A percentile compares a stretch with the other conserved stretches of the same genome.
Conservation (phyloP, 768 basidiomycete genomes). For the Hericium alpestre region DNA sequence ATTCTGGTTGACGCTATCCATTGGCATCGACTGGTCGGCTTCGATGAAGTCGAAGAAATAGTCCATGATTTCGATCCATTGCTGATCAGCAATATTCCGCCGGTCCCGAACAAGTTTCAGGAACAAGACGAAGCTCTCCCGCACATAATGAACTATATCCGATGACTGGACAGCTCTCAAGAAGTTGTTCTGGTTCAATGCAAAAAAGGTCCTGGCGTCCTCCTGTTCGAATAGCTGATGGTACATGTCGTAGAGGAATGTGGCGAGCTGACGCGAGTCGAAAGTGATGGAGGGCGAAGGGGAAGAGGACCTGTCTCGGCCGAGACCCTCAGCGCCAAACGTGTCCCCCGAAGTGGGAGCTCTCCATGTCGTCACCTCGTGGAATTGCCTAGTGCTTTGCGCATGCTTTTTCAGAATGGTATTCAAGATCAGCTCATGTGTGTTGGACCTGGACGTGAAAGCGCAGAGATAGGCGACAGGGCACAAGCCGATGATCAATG, state of each 20-base stretch:
- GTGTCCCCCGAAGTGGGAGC: constrained; percentile 8
- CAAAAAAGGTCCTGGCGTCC: constrained; percentile 12
- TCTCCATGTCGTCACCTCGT: not conserved
- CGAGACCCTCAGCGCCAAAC: not conserved
- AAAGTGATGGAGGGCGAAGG: constrained; percentile 6
- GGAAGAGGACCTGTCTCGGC: not conserved
- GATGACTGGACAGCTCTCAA: constrained; percentile 11
- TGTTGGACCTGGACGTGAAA: not conserved
- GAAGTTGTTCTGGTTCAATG: not conserved
- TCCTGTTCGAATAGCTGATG: constrained; percentile 35
- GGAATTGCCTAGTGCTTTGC: not conserved
- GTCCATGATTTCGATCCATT: constrained; percentile 36
- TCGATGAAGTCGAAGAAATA: constrained; percentile 21
- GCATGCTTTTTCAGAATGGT: not conserved
- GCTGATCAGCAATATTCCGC: constrained; percentile 11
- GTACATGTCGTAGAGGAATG: constrained; percentile 33
- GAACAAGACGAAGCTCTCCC: constrained; percentile 37
- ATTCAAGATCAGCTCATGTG: not conserved
- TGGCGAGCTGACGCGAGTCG: constrained; percentile 24
- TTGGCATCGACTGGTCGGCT: not conserved
- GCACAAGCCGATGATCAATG: not conserved
- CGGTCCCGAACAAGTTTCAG: constrained; percentile 30
- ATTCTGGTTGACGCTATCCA: not conserved
- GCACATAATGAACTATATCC: constrained; percentile 31
- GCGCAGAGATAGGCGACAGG: not conserved